Evolutionary conservation across 305 asterid genomes (phyloP).

Genomic region (Andrographis paniculata): DNA sequence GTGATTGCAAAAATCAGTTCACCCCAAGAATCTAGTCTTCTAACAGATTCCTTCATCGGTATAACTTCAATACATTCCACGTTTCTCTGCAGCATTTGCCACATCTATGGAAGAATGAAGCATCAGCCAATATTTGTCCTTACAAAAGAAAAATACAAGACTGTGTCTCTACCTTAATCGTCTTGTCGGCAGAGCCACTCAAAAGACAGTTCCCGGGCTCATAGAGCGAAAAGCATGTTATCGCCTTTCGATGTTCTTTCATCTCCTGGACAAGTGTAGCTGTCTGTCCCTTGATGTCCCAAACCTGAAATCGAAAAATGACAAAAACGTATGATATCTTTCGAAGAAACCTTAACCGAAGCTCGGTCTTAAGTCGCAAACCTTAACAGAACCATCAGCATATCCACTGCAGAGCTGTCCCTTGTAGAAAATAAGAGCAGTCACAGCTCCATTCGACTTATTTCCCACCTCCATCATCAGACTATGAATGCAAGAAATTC

Average conservation of each 20-base stretch:
- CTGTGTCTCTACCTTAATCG: conserved; percentile 49
- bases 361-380: conserved; percentile 21
- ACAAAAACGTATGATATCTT: background rate
- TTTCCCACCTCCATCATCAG: conserved; percentile 65
- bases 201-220: conserved; percentile 72
- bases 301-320: conserved; percentile 40
- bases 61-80: conserved; percentile 70
- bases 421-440: conserved; percentile 72
- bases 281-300: conserved; percentile 81
- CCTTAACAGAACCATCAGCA: conserved; percentile 85
- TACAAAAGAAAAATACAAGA: background rate
- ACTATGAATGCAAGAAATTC: conserved; percentile 91
- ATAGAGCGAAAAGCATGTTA: conserved; percentile 65
- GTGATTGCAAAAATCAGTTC: conserved; percentile 58
- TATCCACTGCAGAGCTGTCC: conserved; percentile 79
- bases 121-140: conserved; percentile 1
- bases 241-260: conserved; percentile 65
- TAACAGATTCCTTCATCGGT: conserved; percentile 57
- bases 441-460: conserved; percentile 63
- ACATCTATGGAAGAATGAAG: conserved; percentile 35
- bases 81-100: conserved; percentile 59
- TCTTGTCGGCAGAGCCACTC: conserved; percentile 78
- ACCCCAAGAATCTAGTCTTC: conserved; percentile 48
- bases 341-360: too few species aligned
- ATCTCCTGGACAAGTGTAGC: conserved; percentile 50